Conservation (phyloP, 257 asterid genomes). For the Nicotiana tomentosiformis region DNA sequence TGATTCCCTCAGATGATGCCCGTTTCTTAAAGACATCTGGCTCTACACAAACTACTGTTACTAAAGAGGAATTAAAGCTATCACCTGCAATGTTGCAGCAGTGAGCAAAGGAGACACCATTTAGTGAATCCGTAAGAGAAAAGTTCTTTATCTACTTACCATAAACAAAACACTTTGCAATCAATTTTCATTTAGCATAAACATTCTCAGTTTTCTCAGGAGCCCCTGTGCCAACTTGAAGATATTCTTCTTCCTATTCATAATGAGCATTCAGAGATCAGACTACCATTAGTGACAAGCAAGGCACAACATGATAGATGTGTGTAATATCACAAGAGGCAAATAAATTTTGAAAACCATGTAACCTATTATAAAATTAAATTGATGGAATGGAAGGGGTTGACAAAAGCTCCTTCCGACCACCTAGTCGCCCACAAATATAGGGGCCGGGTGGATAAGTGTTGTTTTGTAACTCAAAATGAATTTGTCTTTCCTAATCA, state of each 20-base stretch:
- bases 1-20: constrained; percentile 82
- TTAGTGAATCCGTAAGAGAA: not conserved
- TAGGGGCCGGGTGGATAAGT: not conserved
- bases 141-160: constrained; percentile 42
- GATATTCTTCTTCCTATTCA: constrained; percentile 86
- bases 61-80: constrained; percentile 81
- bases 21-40: constrained; percentile 74
- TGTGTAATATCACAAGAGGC: not conserved
- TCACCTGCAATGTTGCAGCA: constrained; percentile 46
- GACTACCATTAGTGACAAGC: not conserved
- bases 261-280: not conserved
- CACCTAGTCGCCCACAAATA: not conserved
- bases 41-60: constrained; percentile 73
- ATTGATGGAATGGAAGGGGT: not conserved
- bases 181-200: constrained; percentile 83
- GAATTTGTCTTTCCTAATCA: not conserved
- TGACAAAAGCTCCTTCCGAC: not conserved
- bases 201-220: constrained; percentile 95
- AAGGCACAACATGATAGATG: not conserved
- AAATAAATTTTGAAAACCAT: not conserved
- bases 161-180: constrained; percentile 82
- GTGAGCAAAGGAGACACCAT: constrained; percentile 17
- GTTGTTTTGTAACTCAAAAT: not conserved
- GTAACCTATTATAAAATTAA: not conserved
- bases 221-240: constrained; percentile 98